A percentile compares a stretch with the other conserved stretches of the same genome.
Evolutionary conservation across 2,329 filamentous ascomycete genomes (phyloP).

Genomic region (Diaporthe destruens): DNA sequence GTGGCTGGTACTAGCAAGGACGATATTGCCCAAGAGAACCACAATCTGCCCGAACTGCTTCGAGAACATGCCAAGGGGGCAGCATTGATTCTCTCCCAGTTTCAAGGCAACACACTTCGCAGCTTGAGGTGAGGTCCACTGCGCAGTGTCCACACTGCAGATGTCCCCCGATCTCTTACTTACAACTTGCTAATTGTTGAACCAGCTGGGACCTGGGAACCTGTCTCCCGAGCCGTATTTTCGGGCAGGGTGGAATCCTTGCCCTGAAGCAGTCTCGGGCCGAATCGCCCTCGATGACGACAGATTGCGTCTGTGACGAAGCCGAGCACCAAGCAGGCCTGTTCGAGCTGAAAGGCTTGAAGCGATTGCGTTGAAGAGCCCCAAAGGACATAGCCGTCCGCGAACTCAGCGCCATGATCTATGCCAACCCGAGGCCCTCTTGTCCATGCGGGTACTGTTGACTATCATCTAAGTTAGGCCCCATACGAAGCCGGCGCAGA

Average conservation of each 20-base stretch:
- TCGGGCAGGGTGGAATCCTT: neutral
- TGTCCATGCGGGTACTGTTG: neutral
- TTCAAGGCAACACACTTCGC: neutral
- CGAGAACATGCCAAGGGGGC: neutral
- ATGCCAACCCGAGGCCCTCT: neutral
- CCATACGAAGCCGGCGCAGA: neutral
- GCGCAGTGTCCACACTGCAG: neutral
- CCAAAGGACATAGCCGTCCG: neutral
- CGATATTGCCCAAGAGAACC: neutral
- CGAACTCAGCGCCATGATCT: neutral
- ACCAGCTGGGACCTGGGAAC: neutral
- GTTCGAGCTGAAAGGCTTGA: neutral
- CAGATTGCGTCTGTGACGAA: neutral
- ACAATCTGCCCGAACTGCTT: neutral
- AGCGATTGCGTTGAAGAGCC: neutral
- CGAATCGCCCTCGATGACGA: neutral
- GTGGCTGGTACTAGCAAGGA: neutral
- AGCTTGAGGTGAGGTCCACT: neutral
- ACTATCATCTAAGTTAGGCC: no score
- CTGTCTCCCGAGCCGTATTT: neutral
- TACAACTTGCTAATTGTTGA: neutral
- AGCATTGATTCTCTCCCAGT: neutral
- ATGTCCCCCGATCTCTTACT: no score
- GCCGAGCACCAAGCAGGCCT: neutral
- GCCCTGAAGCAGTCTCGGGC: neutral